Conservation (phyloP, 2,329 filamentous ascomycete species). For the Aspergillus bombycis region DNA sequence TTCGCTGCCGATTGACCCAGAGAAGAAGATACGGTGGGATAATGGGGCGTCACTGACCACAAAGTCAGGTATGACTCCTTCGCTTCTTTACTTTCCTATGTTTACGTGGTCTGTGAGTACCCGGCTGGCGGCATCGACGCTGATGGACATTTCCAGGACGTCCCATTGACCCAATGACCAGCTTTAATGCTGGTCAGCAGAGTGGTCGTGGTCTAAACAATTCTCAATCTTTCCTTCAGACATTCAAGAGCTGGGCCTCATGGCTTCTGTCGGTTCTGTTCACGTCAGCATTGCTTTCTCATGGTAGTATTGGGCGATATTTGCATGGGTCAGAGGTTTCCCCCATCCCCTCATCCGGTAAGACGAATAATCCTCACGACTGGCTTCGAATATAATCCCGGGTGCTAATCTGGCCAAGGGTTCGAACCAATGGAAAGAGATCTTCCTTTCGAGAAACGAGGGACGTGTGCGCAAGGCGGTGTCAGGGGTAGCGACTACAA, state of each 20-base stretch:
- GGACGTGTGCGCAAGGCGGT: slow-evolving; percentile 31
- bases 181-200: slow-evolving; percentile 7
- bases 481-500: slow-evolving; percentile 55
- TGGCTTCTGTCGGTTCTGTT: slow-evolving; percentile 33
- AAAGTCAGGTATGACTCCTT: slow-evolving; percentile 28
- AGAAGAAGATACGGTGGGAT: slow-evolving; percentile 3
- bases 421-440: not conserved
- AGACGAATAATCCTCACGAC: too few species aligned
- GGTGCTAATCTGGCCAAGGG: not conserved
- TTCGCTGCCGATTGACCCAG: slow-evolving; percentile 8
- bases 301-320: slow-evolving; percentile 17
- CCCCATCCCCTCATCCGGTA: not conserved
- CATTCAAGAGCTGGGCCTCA: slow-evolving; percentile 24
- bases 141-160: slow-evolving; percentile 21
- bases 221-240: slow-evolving; percentile 15
- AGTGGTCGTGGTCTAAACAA: not conserved
- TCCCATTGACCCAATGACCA: slow-evolving; percentile 19
- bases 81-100: not conserved
- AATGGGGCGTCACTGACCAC: slow-evolving; percentile 31
- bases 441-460: slow-evolving; percentile 19
- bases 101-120: not conserved
- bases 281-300: slow-evolving; percentile 28
- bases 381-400: not conserved
- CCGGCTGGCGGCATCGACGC: not conserved
- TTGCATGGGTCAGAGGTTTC: slow-evolving; percentile 1